Base-by-base conservation (phyloP, 768 basidiomycete genomes). In the Boletus fagicola region DNA sequence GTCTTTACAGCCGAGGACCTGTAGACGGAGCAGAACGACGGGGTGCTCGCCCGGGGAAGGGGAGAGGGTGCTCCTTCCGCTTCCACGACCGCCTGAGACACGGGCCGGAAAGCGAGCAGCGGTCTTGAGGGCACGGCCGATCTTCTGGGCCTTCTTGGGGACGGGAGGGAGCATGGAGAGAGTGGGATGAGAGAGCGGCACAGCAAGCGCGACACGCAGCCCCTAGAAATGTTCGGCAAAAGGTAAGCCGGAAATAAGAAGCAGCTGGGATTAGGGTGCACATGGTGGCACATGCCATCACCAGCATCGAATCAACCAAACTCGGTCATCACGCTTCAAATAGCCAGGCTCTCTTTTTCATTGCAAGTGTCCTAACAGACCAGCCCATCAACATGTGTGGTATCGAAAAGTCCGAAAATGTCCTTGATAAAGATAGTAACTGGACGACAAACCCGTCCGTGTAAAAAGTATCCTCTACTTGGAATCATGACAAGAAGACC, bases 11-110 rank as follows among this genome's bases (percentile, higher is more conserved):
- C 82, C 79, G 5, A 90, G 53, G 18, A 93, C 78, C 67, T 89
- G 88, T 1, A 92, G 75, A 22, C 87, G 76, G 35, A 92, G 79
- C 26, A 86, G 63, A 35, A 87, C 86, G 55, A 88, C 65, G 1
- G 91, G 88, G 0, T 72, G 72, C 68, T 92, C 90, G 18, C 87
- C 87, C 0, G 79, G 78, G 4, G 71, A 61, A 0, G 87, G 85
- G 0, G 72, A 68, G 61, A 77, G 69, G 10, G 68, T 51, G 48
- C 68, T 72, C 54, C 76, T 65, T 58, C 72, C 74, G 33, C 67
- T 74, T 42, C 75, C 76, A 24, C 75, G 71, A 53, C 74, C 74
- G 5, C 76, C 72, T 4, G 77, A 74, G 51, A 79, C 78, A 18
- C 79, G 78, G 0, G 74, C 74, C 13, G 84, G 83, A 35, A 86